phyloP scores from a whole-genome alignment of 2,329 filamentous ascomycete genomes.

The Cladophialophora yegresii region DNA sequence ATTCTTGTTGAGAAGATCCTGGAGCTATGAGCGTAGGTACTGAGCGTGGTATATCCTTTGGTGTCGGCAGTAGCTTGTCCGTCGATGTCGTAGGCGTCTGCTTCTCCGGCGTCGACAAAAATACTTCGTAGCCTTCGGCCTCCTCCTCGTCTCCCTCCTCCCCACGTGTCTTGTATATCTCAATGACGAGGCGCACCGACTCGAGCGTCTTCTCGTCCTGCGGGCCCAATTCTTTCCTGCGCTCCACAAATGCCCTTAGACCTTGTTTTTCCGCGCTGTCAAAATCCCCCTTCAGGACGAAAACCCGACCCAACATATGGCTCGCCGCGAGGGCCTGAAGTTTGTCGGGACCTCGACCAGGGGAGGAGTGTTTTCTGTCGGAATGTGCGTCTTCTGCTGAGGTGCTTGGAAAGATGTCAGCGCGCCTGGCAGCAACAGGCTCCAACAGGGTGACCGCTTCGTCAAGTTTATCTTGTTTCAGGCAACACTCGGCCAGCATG shows the following conservation, averaged over 20 bases:
- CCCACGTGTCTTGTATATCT: slow-evolving; percentile 31
- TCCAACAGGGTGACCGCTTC: slow-evolving; percentile 31
- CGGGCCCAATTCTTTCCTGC: slow-evolving; percentile 31
- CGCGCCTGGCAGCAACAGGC: slow-evolving; percentile 26
- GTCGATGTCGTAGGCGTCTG: neutral
- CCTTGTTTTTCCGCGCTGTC: slow-evolving; percentile 31
- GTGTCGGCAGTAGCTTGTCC: slow-evolving; percentile 2
- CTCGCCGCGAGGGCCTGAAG: slow-evolving; percentile 30
- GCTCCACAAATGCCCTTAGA: slow-evolving; percentile 29
- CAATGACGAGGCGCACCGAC: slow-evolving; percentile 32
- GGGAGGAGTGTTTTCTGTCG: slow-evolving; percentile 2
- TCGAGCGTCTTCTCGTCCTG: slow-evolving; percentile 31
- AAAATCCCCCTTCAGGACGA: slow-evolving; percentile 28
- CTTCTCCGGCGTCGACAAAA: slow-evolving; percentile 27
- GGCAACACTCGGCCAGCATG: slow-evolving; percentile 31
- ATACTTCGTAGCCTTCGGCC: slow-evolving; percentile 32
- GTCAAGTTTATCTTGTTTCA: slow-evolving; percentile 34
- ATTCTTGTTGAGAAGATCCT: neutral
- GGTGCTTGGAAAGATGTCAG: slow-evolving; percentile 20
- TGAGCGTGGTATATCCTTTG: slow-evolving; percentile 4
- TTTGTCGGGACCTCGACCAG: slow-evolving; percentile 16
- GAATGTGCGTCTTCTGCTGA: neutral
- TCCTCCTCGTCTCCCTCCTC: slow-evolving; percentile 31
- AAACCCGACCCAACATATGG: slow-evolving; percentile 32
- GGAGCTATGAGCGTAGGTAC: slow-evolving; percentile 5